These are phyloP conservation scores for Daldinia bambusicola DNA, from an alignment of 495 filamentous ascomycete genomes.

Conservation along the genomic window DNA sequence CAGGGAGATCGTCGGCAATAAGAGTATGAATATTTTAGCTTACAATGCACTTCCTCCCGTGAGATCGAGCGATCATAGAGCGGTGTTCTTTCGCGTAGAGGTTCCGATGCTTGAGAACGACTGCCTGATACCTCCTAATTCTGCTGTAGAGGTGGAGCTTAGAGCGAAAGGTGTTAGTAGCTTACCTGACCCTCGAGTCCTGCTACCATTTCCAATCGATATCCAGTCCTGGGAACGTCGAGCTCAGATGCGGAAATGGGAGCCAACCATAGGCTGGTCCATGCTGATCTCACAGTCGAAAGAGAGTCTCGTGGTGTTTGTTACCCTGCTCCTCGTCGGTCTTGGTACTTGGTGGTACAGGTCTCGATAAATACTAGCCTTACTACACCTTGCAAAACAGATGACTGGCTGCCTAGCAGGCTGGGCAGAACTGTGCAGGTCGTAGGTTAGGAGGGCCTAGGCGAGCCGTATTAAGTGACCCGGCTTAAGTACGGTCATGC, in stretches of 20 bases:
- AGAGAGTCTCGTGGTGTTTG: conserved; percentile 52
- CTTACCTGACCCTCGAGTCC: conserved; percentile 49
- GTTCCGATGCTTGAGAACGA: conserved; percentile 62
- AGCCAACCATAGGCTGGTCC: conserved; percentile 58
- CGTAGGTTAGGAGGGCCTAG: conserved; percentile 4
- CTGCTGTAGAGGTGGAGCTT: conserved; percentile 18
- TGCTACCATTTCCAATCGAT: conserved; percentile 54
- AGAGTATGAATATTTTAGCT: conserved; percentile 59
- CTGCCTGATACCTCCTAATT: conserved; percentile 43
- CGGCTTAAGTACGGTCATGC: neutral
- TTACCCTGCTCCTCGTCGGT: conserved; percentile 48
- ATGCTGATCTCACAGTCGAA: conserved; percentile 58
- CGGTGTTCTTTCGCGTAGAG: conserved; percentile 73
- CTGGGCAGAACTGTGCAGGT: conserved; percentile 2
- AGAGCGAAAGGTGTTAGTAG: neutral
- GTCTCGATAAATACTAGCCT: conserved; percentile 37
- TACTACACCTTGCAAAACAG: conserved; percentile 11
- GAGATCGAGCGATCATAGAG: conserved; percentile 82
- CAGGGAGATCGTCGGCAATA: conserved; percentile 26
- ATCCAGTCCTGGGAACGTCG: conserved; percentile 58
- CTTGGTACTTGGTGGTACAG: conserved; percentile 56
- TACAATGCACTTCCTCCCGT: conserved; percentile 82
- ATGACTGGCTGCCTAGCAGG: neutral
- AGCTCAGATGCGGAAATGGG: conserved; percentile 51
- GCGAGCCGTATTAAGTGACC: neutral